These are phyloP conservation scores for Inga laurina DNA, from an alignment of 306 rosid genomes.

Conservation along the genomic window DNA sequence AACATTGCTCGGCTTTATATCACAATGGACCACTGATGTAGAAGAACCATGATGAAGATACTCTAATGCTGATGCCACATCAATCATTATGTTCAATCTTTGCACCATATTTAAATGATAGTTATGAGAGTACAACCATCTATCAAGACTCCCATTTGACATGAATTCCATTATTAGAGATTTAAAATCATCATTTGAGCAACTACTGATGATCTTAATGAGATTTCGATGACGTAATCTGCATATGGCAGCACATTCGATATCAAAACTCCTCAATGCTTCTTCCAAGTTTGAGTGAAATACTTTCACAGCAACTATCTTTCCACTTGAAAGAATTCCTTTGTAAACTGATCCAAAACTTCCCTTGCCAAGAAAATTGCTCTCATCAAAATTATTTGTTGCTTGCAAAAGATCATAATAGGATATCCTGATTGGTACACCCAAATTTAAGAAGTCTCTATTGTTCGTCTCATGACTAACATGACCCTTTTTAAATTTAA, in stretches of 20 bases:
- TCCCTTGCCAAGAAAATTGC: background rate
- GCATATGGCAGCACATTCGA: background rate
- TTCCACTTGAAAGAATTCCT: background rate
- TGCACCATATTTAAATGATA: background rate
- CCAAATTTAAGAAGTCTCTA: background rate
- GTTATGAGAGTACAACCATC: background rate
- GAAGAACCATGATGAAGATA: background rate
- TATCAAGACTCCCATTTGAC: conserved; percentile 6
- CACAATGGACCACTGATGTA: background rate
- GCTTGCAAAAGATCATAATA: background rate
- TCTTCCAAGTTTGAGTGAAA: background rate
- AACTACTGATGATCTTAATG: background rate
- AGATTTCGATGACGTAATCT: background rate
- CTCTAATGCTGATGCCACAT: background rate
- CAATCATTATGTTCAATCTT: background rate
- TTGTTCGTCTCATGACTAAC: background rate
- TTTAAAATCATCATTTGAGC: background rate
- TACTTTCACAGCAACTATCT: background rate
- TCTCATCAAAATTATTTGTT: background rate
- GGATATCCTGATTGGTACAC: background rate
- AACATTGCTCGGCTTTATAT: background rate
- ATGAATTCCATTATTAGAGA: background rate
- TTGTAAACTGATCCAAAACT: background rate
- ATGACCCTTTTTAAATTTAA: background rate
- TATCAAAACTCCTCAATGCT: background rate